phyloP scores from a whole-genome alignment of 768 basidiomycete genomes.

The Rhodosporidiobolus odoratus region DNA sequence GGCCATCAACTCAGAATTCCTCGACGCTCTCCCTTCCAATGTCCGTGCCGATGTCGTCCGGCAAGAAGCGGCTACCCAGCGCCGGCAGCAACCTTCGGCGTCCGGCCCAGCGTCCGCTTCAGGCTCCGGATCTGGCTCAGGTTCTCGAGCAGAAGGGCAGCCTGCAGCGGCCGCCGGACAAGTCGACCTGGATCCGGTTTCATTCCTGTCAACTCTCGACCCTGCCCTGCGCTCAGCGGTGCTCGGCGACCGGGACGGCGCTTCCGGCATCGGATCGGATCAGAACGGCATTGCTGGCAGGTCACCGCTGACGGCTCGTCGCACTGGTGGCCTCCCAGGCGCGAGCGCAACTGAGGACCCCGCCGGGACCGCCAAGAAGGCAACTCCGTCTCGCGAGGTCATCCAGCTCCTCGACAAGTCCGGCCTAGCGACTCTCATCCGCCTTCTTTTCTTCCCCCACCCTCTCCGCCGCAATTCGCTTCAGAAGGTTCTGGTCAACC shows the following conservation, averaged over 20 bases:
- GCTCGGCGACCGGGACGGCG: conserved; percentile 72
- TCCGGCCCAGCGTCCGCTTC: not conserved
- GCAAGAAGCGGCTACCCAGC: conserved; percentile 80
- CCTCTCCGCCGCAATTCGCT: conserved; percentile 76
- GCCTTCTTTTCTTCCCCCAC: conserved; percentile 93
- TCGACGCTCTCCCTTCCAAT: conserved; percentile 91
- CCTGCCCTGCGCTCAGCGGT: conserved; percentile 85
- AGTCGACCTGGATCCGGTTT: conserved; percentile 77
- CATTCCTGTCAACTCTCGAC: conserved; percentile 86
- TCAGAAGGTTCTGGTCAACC: conserved; percentile 82
- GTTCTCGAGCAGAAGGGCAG: conserved; percentile 44
- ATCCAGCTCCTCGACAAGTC: conserved; percentile 86
- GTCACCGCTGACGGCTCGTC: not conserved
- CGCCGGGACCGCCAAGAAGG: conserved; percentile 46
- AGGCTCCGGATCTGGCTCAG: not conserved
- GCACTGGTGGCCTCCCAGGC: not conserved
- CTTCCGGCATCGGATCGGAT: not conserved
- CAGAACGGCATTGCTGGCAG: not conserved
- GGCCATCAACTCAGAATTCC: conserved; percentile 87
- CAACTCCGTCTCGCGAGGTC: conserved; percentile 56
- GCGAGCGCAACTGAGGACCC: not conserved
- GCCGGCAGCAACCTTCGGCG: conserved; percentile 48
- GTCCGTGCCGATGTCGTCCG: conserved; percentile 95
- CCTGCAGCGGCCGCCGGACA: conserved; percentile 47
- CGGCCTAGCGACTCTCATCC: conserved; percentile 79